These are phyloP conservation scores for Leptographium flavum DNA, from an alignment of 2,329 filamentous ascomycete species.

Conservation along the genomic window DNA sequence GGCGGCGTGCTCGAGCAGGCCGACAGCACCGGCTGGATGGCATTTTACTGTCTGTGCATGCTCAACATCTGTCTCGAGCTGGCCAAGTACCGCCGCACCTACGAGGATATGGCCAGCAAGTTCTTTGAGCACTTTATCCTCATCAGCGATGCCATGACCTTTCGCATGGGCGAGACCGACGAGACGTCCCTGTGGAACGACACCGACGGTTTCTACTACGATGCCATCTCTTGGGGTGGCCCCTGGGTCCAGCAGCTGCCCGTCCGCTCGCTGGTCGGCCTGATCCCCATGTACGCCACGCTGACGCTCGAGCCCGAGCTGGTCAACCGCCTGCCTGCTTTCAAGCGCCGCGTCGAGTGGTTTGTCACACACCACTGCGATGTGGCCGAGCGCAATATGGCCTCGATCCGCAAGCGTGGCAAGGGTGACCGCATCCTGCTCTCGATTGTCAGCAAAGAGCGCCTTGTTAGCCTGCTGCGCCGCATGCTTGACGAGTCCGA, in stretches of 20 bases:
- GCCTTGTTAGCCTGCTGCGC: slow-evolving; percentile 76
- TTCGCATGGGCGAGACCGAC: slow-evolving; percentile 51
- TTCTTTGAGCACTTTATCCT: slow-evolving; percentile 99
- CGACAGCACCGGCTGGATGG: slow-evolving; percentile 98
- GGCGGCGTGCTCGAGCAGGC: slow-evolving; percentile 90
- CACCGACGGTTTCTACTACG: slow-evolving; percentile 94
- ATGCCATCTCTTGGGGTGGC: slow-evolving; percentile 91
- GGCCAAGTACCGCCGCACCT: slow-evolving; percentile 85
- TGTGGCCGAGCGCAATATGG: slow-evolving; percentile 84
- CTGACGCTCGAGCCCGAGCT: slow-evolving; percentile 87
- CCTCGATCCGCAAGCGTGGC: slow-evolving; percentile 78
- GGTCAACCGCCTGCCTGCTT: slow-evolving; percentile 78
- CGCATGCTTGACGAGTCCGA: slow-evolving; percentile 91
- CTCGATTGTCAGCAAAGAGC: slow-evolving; percentile 82
- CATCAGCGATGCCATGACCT: slow-evolving; percentile 95
- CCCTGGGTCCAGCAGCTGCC: slow-evolving; percentile 88
- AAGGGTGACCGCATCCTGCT: slow-evolving; percentile 80
- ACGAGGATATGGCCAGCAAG: slow-evolving; percentile 94
- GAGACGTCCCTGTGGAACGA: slow-evolving; percentile 93
- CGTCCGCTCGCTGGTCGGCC: slow-evolving; percentile 78
- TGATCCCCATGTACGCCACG: slow-evolving; percentile 88
- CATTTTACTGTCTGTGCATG: slow-evolving; percentile 93
- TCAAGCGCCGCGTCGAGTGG: slow-evolving; percentile 89
- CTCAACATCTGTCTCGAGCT: slow-evolving; percentile 91
- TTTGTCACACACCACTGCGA: slow-evolving; percentile 82